Conservation (phyloP, 495 filamentous ascomycete species). For the Talaromyces trachyspermus region DNA sequence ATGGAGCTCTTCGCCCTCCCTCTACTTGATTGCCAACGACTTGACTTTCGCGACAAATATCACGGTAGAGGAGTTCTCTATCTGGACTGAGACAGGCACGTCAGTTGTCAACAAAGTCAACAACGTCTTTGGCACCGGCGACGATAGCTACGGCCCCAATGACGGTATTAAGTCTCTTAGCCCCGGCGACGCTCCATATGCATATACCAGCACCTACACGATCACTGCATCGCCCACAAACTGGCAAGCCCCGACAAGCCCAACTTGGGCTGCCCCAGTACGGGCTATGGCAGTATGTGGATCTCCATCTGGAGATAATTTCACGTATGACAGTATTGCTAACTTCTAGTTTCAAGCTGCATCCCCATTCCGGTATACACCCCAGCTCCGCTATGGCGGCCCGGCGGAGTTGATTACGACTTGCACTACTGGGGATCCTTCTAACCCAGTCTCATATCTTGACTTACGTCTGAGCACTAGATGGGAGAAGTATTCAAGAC, state of each 20-base stretch:
- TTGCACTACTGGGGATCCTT: constrained; percentile 24
- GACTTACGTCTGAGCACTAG: too few relatives aligned
- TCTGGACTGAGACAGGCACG: constrained; percentile 45
- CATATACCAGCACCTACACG: constrained; percentile 22
- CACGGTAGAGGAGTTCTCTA: constrained; percentile 35
- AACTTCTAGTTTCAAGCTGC: constrained; percentile 10
- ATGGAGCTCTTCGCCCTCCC: constrained; percentile 39
- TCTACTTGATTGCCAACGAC: constrained; percentile 37
- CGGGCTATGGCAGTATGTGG: constrained; percentile 25
- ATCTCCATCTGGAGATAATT: not conserved
- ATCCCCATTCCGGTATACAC: constrained; percentile 22
- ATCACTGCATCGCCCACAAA: constrained; percentile 21
- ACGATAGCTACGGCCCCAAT: constrained; percentile 20
- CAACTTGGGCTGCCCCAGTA: constrained; percentile 21
- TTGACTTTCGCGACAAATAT: constrained; percentile 28
- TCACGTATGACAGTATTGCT: not conserved
- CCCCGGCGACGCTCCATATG: constrained; percentile 9
- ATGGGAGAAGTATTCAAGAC: too few relatives aligned
- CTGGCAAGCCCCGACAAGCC: constrained; percentile 16
- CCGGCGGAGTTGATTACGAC: constrained; percentile 20
- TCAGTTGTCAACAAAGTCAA: constrained; percentile 34
- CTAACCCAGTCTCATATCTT: too few relatives aligned
- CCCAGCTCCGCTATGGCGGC: constrained; percentile 19
- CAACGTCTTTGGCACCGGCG: constrained; percentile 38
- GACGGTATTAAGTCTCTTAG: constrained; percentile 17